Evolutionary conservation across 768 basidiomycete species (phyloP).

Genomic region (Coprinellus micaceus): DNA sequence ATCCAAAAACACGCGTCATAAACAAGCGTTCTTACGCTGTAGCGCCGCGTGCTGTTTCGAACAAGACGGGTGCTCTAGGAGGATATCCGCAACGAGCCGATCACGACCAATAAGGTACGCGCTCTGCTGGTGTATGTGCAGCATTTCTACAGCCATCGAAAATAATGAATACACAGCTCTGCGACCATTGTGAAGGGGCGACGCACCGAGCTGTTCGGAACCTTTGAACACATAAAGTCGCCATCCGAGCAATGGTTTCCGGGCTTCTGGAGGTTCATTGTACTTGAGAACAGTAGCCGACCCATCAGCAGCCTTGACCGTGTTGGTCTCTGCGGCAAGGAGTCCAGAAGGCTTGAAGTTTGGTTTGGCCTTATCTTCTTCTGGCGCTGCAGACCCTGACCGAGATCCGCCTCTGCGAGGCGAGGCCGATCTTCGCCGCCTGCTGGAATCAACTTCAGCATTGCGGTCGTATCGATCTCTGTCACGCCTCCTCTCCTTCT

Average conservation of each 20-base stretch:
- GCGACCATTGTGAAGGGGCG: neutral
- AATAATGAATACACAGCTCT: neutral
- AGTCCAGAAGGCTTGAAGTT: constrained; percentile 88
- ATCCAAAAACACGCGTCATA: neutral
- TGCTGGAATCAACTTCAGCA: constrained; percentile 18
- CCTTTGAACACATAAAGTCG: constrained; percentile 97
- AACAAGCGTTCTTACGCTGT: constrained; percentile 57
- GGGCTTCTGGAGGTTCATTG: constrained; percentile 96
- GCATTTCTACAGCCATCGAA: constrained; percentile 54
- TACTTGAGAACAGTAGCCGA: constrained; percentile 87
- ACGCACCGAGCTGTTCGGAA: constrained; percentile 84
- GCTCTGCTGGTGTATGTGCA: constrained; percentile 92
- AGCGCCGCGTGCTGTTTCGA: constrained; percentile 98
- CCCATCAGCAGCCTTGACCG: constrained; percentile 72
- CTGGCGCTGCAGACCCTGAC: constrained; percentile 43
- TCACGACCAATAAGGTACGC: constrained; percentile 94
- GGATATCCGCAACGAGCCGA: constrained; percentile 78
- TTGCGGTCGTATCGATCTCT: constrained; percentile 39
- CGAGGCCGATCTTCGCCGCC: constrained; percentile 56
- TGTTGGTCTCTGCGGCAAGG: constrained; percentile 95
- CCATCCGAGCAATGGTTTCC: constrained; percentile 89
- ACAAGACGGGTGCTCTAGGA: constrained; percentile 92
- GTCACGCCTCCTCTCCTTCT: constrained; percentile 41
- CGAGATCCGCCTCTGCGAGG: constrained; percentile 43
- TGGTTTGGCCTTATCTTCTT: constrained; percentile 65